Evolutionary conservation across 1,284 basidiomycete genomes (phyloP), one percentile per base, ranked within the genome.

Genomic region (Phaffia rhodozyma): DNA sequence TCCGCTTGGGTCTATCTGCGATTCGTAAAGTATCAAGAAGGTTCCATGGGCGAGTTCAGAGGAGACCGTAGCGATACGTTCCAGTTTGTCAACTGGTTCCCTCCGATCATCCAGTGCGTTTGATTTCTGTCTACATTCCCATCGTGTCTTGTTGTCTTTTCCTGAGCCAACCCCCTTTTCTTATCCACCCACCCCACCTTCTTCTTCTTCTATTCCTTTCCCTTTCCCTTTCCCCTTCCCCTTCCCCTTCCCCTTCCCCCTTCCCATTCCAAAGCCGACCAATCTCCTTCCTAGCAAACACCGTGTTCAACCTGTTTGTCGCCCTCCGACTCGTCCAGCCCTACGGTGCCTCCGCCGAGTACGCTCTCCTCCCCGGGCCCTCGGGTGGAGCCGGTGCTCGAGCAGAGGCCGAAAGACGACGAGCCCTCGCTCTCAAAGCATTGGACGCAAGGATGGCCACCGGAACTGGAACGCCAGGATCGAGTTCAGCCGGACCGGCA

Each of bases 21-120:
- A 47, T 98, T 98, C 80, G 92, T 96, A 81, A 96, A 97, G 78
- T 85, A 87, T 72, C 87, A 86, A 68, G 80, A 80, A 61, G 75
- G 74, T 54, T 29, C 38, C n/a, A 57, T 51, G 27, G 78, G 78
- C 6, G 75, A 78, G 59, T 77, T 78, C 69, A 70, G 79, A 48
- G 94, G 94, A 23, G 94, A 98, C 73, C 79, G 91, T 64, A 91
- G 87, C 76, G 96, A 97, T 74, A 96, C 93, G 0, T 98, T 98
- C 72, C 86, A 91, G n/a, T 86, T 98, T 70, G 81, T 91, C 38
- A 85, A 85, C 67, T 98, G 93, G 91, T 97, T 98, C 82, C 94
- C 94, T 65, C 91, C 92, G 29, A 84, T 93, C 72, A 75, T 89
- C 68, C 87, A 94, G 92, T 94, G 67, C 72, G 86, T 77, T 23